A percentile compares a stretch with the other conserved stretches of the same genome.
These are phyloP conservation scores for Colletotrichum sp. DNA, from an alignment of 2,329 filamentous ascomycete genomes.

Conservation along the genomic window DNA sequence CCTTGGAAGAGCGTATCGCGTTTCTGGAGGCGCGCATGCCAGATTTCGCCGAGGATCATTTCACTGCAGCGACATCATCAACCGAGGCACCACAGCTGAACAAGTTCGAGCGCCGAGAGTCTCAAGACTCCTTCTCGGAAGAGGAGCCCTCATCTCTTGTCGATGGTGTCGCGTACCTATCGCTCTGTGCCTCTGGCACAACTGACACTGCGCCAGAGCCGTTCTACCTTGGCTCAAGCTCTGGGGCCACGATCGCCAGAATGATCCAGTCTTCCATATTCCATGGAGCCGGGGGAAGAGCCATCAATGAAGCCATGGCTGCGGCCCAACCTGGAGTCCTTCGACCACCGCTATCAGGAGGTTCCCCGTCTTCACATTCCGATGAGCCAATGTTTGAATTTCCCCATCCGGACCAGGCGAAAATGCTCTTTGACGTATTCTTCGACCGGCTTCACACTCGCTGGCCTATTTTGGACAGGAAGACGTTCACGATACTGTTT, in stretches of 20 bases:
- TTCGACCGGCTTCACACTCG: slow-evolving; percentile 30
- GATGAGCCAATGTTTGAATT: slow-evolving; percentile 21
- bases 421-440: slow-evolving; percentile 27
- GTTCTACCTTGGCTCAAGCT: slow-evolving; percentile 30
- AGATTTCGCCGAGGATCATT: slow-evolving; percentile 30
- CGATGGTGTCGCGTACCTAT: slow-evolving; percentile 29
- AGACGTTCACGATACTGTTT: slow-evolving; percentile 23
- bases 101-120: neutral
- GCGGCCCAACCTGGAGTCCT: neutral
- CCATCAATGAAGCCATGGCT: neutral
- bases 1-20: slow-evolving; percentile 31
- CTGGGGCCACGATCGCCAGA: slow-evolving; percentile 28
- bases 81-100: neutral
- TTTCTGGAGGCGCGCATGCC: slow-evolving; percentile 31
- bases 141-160: slow-evolving; percentile 25
- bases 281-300: slow-evolving; percentile 9
- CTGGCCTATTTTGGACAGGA: slow-evolving; percentile 29
- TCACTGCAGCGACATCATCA: neutral
- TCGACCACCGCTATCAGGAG: neutral
- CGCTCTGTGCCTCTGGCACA: slow-evolving; percentile 27
- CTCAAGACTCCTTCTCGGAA: slow-evolving; percentile 18
- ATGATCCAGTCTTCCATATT: slow-evolving; percentile 31
- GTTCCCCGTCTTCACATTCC: neutral
- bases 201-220: slow-evolving; percentile 27
- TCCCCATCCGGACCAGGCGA: slow-evolving; percentile 18